These are phyloP conservation scores for Suhomyces chickasaworum DNA, from an alignment of 1,139 yeast species.

Conservation along the genomic window DNA sequence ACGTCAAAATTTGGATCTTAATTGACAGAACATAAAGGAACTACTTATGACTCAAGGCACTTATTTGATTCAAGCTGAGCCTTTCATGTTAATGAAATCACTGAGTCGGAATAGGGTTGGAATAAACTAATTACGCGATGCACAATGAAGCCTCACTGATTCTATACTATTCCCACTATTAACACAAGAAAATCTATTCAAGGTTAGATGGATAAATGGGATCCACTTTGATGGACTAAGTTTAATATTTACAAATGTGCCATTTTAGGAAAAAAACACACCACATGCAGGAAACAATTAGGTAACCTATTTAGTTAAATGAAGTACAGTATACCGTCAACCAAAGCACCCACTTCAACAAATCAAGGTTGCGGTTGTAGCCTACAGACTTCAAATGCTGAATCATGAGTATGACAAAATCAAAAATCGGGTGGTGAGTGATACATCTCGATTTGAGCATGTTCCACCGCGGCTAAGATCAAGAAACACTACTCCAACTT, in stretches of 20 bases:
- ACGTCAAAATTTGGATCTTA: too few relatives aligned
- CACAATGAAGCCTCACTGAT: too few relatives aligned
- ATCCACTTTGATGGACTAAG: neutral
- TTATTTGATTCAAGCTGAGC: too few relatives aligned
- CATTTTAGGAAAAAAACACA: constrained; percentile 6
- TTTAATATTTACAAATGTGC: constrained; percentile 7
- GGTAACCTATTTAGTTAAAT: constrained; percentile 1
- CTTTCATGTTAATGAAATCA: too few relatives aligned
- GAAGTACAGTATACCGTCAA: neutral
- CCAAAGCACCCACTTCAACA: neutral
- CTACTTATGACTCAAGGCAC: too few relatives aligned
- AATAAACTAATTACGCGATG: too few relatives aligned
- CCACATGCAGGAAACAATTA: neutral
- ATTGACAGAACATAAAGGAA: too few relatives aligned
- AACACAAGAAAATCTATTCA: too few relatives aligned
- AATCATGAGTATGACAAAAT: constrained; percentile 10
- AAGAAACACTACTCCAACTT: constrained; percentile 22
- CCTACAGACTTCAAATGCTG: constrained; percentile 4
- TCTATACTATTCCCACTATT: too few relatives aligned
- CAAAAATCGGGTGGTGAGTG: constrained; percentile 19
- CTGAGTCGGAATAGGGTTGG: too few relatives aligned
- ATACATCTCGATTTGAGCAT: constrained; percentile 23
- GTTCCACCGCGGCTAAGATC: constrained; percentile 18
- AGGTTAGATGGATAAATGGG: neutral
- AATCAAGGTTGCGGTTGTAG: neutral